A percentile compares a stretch with the other conserved stretches of the same genome.
Evolutionary conservation across 179 eudicot genomes (phyloP).

Genomic region (Dionaea muscipula): DNA sequence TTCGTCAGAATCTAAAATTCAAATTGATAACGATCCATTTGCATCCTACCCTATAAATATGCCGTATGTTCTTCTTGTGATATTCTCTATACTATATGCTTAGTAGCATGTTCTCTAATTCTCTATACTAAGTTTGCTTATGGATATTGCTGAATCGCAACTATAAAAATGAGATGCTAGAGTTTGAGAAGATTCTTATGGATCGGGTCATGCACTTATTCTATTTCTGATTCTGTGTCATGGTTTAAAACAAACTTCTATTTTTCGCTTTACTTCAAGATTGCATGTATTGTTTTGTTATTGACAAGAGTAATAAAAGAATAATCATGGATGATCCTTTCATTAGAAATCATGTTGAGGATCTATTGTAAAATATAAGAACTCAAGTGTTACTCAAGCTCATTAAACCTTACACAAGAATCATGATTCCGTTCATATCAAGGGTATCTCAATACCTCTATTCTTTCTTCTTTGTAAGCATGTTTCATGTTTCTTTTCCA

Average conservation of each 20-base stretch:
- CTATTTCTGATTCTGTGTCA: neutral
- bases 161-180: conserved; percentile 87
- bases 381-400: conserved; percentile 98
- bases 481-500: too few species aligned
- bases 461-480: too few species aligned
- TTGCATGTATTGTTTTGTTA: conserved; percentile 10
- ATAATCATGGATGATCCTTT: conserved; percentile 97
- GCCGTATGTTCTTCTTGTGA: too few species aligned
- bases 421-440: conserved; percentile 89
- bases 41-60: too few species aligned
- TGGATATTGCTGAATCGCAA: conserved; percentile 32
- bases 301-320: conserved; percentile 75
- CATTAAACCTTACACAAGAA: conserved; percentile 94
- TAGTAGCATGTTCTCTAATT: too few species aligned
- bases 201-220: too few species aligned
- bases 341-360: conserved; percentile 87
- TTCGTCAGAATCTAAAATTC: too few species aligned
- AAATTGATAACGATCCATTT: too few species aligned
- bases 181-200: conserved; percentile 80
- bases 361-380: conserved; percentile 83
- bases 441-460: conserved; percentile 29
- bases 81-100: too few species aligned
- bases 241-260: neutral
- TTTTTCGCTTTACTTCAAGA: neutral
- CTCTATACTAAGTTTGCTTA: too few species aligned